A percentile compares a stretch with the other conserved stretches of the same genome.
phyloP scores from a whole-genome alignment of 148 eudicot genomes.

The Pouteria glomerata region DNA sequence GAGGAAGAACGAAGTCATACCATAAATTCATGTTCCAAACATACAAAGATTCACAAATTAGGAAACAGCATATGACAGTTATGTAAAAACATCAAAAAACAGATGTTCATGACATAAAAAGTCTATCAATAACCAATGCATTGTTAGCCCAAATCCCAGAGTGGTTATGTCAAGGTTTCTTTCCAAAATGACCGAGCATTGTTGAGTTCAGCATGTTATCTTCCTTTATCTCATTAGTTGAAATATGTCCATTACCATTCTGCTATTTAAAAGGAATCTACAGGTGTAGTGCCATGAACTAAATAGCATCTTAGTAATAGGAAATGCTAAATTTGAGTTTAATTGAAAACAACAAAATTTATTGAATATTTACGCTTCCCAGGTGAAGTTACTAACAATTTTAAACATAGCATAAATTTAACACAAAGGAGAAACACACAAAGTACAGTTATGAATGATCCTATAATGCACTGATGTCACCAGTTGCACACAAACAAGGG shows the following conservation, averaged over 20 bases:
- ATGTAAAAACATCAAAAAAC: slow-evolving; percentile 2
- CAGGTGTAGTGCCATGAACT: background rate
- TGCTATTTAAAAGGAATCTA: background rate
- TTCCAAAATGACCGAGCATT: background rate
- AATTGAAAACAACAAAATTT: too few species aligned
- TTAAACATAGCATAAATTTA: too few species aligned
- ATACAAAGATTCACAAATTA: background rate
- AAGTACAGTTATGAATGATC: background rate
- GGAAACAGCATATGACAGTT: background rate
- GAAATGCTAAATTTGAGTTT: too few species aligned
- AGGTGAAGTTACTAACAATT: background rate
- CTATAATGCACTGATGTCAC: too few species aligned
- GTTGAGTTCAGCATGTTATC: background rate
- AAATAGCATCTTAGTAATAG: background rate
- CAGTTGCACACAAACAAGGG: too few species aligned
- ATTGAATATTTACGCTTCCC: too few species aligned
- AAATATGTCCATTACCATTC: background rate
- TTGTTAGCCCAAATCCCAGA: background rate
- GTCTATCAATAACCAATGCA: background rate
- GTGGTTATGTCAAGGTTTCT: background rate
- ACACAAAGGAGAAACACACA: background rate
- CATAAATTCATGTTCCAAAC: too few species aligned
- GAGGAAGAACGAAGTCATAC: too few species aligned
- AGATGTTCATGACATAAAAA: background rate
- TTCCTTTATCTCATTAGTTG: background rate